Percentiles rank a stretch among this genome's conserved stretches.
Conservation (phyloP, 345 rosid species). For the Litchi chinensis region DNA sequence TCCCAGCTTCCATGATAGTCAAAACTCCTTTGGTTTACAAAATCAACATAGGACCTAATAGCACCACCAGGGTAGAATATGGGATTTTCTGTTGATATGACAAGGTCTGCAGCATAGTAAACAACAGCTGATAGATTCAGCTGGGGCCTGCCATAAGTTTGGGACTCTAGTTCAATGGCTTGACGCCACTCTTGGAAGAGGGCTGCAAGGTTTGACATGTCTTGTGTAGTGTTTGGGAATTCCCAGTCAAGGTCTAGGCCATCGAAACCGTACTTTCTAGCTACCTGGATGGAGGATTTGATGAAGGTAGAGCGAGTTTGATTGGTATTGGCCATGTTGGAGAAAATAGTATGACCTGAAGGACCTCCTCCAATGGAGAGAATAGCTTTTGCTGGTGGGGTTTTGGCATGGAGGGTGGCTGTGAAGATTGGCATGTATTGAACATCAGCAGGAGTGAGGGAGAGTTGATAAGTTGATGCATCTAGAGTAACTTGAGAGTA, state of each 20-base stretch:
- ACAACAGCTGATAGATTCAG: slow-evolving; percentile 39
- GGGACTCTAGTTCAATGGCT: slow-evolving; percentile 19
- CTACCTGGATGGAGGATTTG: slow-evolving; percentile 28
- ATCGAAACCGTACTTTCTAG: slow-evolving; percentile 29
- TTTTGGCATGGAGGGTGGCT: slow-evolving; percentile 18
- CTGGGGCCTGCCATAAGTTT: slow-evolving; percentile 15
- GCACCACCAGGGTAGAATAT: slow-evolving; percentile 23
- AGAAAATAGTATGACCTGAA: slow-evolving; percentile 15
- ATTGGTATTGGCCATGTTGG: slow-evolving; percentile 18
- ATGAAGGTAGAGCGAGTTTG: slow-evolving; percentile 25
- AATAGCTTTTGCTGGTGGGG: slow-evolving; percentile 32
- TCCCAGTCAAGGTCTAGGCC: slow-evolving; percentile 41
- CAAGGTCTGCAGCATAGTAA: slow-evolving; percentile 29
- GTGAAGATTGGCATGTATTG: slow-evolving; percentile 21
- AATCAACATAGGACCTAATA: slow-evolving; percentile 26
- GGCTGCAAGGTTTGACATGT: slow-evolving; percentile 29
- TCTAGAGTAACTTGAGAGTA: slow-evolving; percentile 30
- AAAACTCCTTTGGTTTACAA: slow-evolving; percentile 31
- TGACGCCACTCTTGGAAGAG: slow-evolving; percentile 34
- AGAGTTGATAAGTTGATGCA: slow-evolving; percentile 24
- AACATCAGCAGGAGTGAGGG: neutral
- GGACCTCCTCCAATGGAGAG: slow-evolving; percentile 32
- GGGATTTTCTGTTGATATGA: slow-evolving; percentile 1
- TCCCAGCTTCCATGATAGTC: slow-evolving; percentile 42
- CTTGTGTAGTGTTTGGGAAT: slow-evolving; percentile 22